Base-by-base conservation (phyloP, 306 rosid genomes). In the Ormosia emarginata region DNA sequence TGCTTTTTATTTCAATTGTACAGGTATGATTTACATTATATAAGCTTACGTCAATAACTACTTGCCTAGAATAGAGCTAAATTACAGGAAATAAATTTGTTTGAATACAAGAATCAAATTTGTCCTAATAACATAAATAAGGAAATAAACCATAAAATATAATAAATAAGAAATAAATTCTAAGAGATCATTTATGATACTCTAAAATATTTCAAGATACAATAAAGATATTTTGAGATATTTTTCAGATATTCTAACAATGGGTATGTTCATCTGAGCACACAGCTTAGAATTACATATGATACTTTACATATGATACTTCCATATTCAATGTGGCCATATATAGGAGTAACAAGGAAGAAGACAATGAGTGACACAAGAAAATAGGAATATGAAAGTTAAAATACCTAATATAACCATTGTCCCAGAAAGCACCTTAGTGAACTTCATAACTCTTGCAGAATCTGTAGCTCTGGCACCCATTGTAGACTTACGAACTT, bases 391-490 rank as follows among this genome's bases (percentile, higher is more conserved):
- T 4, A 49, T 2, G 67, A 18, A 80, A 75, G 10, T 36, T 63
- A 55, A 73, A 63, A 57, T 90, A 93, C 98, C 98, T 87, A 91
- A 76, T 79, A 89, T 84, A 71, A 90, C 88, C 67, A 92, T 87
- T 12, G 97, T 91, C 86, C 89, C 95, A 2, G 98, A 91, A 78
- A 95, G 97, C 73, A 85, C 92, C 88, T 88, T 95, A 11, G 85
- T 90, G 90, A 93, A 93, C 88, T 95, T 95, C 83, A 82, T 69
- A 50, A 95, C 89, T 81, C 98, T 89, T 29, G 98, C 95, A 75
- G 97, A 89, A 83, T 95, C 98, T 50, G 97, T 95, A 78, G 98
- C 93, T 85, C 98, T 91, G 37, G 93, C 92, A 68, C 98, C 95
- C 76, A 87, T 73, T 59, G 88, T 34, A 68, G 91, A 79, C 73